Evolutionary conservation across 768 basidiomycete genomes (phyloP).

Genomic region (Postia placenta): DNA sequence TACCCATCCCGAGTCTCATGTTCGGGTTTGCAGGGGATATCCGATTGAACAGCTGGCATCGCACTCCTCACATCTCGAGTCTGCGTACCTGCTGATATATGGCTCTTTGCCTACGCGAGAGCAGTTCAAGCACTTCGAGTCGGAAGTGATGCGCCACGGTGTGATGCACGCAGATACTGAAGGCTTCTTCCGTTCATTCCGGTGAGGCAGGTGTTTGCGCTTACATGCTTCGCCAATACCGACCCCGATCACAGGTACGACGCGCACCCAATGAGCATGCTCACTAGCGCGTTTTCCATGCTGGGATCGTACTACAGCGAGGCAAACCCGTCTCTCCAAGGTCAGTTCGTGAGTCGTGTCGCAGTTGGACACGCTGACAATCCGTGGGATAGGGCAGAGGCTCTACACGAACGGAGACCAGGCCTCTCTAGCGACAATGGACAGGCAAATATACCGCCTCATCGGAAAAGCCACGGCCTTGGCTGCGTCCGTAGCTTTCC

Average conservation of each 20-base stretch:
- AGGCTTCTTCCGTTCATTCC: conserved; percentile 36
- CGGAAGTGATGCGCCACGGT: conserved; percentile 75
- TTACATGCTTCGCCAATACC: no score
- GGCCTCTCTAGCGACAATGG: conserved; percentile 71
- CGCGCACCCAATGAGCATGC: conserved; percentile 88
- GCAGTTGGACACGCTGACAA: background rate
- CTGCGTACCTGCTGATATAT: conserved; percentile 84
- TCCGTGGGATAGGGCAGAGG: conserved; percentile 50
- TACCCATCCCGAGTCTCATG: background rate
- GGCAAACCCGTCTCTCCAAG: conserved; percentile 84
- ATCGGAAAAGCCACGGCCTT: conserved; percentile 87
- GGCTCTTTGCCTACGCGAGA: conserved; percentile 63
- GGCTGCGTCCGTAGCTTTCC: conserved; percentile 56
- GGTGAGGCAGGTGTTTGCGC: conserved; percentile 24
- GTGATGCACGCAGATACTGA: conserved; percentile 36
- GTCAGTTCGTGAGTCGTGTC: conserved; percentile 27
- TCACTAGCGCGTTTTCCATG: conserved; percentile 83
- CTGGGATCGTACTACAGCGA: conserved; percentile 84
- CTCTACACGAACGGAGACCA: conserved; percentile 66
- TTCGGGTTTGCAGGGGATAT: conserved; percentile 64
- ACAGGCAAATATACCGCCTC: conserved; percentile 86
- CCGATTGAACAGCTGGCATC: conserved; percentile 89
- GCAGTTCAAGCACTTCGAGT: conserved; percentile 61
- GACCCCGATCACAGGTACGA: conserved; percentile 59
- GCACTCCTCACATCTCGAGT: conserved; percentile 75